Percentiles rank a stretch among this genome's conserved stretches.
Evolutionary conservation across 768 basidiomycete genomes (phyloP).

Genomic region (Sporobolomyces phaffii): DNA sequence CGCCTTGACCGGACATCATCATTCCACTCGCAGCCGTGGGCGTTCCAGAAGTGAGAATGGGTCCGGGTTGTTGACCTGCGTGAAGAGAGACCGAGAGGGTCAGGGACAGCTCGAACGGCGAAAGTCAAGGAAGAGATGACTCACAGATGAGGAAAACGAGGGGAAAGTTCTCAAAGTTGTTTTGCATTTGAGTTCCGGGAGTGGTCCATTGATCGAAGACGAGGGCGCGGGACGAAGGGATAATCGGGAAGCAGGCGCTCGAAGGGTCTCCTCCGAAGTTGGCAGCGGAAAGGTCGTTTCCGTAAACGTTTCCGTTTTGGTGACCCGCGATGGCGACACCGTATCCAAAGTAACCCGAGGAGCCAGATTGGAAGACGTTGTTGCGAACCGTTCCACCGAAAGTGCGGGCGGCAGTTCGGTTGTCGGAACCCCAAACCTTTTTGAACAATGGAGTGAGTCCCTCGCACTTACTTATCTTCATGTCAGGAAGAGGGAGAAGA

Average conservation of each 20-base stretch:
- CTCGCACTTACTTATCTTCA: too few species aligned
- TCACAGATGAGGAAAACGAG: slow-evolving; percentile 34
- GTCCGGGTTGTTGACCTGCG: slow-evolving; percentile 18
- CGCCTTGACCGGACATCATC: neutral
- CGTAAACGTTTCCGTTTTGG: slow-evolving; percentile 29
- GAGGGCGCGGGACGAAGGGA: slow-evolving; percentile 28
- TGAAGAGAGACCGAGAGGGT: neutral
- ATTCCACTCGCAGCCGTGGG: neutral
- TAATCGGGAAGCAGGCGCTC: slow-evolving; percentile 11
- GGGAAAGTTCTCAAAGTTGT: slow-evolving; percentile 12
- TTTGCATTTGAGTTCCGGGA: slow-evolving; percentile 15
- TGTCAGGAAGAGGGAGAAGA: too few species aligned
- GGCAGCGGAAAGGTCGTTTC: slow-evolving; percentile 39
- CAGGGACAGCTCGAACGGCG: neutral
- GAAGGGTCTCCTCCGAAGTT: slow-evolving; percentile 36
- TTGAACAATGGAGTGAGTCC: too few species aligned
- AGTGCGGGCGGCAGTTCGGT: slow-evolving; percentile 29
- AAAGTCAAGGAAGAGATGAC: neutral
- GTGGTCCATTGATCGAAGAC: slow-evolving; percentile 33
- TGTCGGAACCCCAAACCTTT: slow-evolving; percentile 40
- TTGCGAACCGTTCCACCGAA: slow-evolving; percentile 36
- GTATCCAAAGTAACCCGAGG: slow-evolving; percentile 41
- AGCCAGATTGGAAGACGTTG: slow-evolving; percentile 40
- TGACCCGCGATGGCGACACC: slow-evolving; percentile 39
- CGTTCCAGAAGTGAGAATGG: neutral